Conservation (phyloP, 2,329 filamentous ascomycete genomes). For the Colletotrichum agaves region DNA sequence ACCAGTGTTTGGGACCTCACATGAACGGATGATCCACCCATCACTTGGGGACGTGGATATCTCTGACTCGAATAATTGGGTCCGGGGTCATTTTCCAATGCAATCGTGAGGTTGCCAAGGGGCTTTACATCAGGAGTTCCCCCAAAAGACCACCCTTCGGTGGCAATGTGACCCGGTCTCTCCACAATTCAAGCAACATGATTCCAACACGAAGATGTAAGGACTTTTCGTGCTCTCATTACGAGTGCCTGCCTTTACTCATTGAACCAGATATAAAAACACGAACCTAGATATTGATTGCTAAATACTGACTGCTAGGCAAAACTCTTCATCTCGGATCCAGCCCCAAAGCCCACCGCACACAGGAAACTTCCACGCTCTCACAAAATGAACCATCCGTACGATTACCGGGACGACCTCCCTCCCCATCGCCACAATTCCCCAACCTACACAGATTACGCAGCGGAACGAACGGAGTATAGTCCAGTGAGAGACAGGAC, state of each 20-base stretch:
- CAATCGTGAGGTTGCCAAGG: constrained; percentile 2
- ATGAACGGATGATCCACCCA: neutral
- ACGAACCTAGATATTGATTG: neutral
- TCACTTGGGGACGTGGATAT: neutral
- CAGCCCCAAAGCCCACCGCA: neutral
- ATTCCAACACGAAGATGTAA: neutral
- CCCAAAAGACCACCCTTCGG: neutral
- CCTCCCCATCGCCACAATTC: neutral
- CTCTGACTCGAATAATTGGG: neutral
- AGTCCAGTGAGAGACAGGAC: neutral
- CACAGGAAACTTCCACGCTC: neutral
- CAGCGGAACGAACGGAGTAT: neutral
- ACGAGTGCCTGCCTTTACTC: neutral
- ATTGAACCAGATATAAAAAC: neutral
- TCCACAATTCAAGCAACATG: neutral
- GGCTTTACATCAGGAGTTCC: neutral
- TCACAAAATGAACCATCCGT: constrained; percentile 7
- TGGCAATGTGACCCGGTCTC: neutral
- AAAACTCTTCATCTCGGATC: neutral
- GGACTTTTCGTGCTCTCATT: too few species aligned
- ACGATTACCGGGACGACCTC: neutral
- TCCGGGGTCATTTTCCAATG: neutral
- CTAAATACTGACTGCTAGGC: neutral
- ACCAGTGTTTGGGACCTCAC: neutral
- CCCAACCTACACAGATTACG: neutral